phyloP scores from a whole-genome alignment of 768 basidiomycete species.

The Clavulina sp. region DNA sequence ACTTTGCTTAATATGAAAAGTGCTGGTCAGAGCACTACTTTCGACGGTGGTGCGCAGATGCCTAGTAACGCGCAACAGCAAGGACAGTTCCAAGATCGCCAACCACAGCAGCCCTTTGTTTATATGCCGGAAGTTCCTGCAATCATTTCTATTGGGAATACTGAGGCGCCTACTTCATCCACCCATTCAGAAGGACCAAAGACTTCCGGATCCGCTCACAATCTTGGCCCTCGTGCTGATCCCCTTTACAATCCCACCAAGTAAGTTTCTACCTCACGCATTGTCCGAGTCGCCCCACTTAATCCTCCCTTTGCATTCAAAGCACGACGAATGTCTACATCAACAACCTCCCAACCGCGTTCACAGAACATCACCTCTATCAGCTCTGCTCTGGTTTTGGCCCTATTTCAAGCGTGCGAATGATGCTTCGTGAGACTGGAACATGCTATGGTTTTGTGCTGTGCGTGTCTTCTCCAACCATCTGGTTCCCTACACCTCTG shows the following conservation, averaged over 20 bases:
- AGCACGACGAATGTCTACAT: conserved; percentile 70
- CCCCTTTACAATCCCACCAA: conserved; percentile 10
- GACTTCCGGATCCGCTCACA: background rate
- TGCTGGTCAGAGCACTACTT: background rate
- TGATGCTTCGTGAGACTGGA: conserved; percentile 68
- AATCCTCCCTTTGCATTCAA: background rate
- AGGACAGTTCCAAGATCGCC: background rate
- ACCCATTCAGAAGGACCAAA: background rate
- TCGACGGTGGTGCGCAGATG: background rate
- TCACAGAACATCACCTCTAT: conserved; percentile 61
- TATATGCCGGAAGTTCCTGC: background rate
- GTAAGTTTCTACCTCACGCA: background rate
- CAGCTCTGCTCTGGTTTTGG: conserved; percentile 58
- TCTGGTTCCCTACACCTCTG: background rate
- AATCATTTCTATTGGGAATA: background rate
- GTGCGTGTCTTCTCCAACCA: conserved; percentile 25
- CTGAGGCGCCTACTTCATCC: background rate
- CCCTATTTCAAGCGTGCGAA: conserved; percentile 55
- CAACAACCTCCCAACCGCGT: conserved; percentile 72
- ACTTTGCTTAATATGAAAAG: background rate
- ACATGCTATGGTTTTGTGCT: conserved; percentile 67
- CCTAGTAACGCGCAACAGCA: background rate
- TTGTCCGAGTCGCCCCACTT: background rate
- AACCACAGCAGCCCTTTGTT: background rate
- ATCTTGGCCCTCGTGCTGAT: conserved; percentile 1